phyloP scores from a whole-genome alignment of 1,284 basidiomycete genomes.

The Chalciporus sp. region DNA sequence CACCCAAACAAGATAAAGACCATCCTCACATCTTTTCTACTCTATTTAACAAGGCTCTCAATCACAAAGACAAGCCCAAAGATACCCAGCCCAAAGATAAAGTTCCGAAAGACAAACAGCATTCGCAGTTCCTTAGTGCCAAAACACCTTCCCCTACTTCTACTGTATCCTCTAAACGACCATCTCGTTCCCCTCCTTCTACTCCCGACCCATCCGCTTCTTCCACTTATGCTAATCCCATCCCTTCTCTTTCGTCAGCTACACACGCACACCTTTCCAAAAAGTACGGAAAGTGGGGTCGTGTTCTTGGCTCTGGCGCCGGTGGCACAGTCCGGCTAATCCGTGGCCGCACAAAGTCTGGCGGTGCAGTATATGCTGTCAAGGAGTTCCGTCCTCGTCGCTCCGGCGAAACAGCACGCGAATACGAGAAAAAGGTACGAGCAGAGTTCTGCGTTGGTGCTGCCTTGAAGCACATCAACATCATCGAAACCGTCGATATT shows the following conservation, averaged over 20 bases:
- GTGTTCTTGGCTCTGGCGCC: conserved; percentile 92
- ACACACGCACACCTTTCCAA: conserved; percentile 93
- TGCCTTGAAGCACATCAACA: conserved; percentile 93
- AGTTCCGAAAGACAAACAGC: conserved; percentile 18
- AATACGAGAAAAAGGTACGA: conserved; percentile 99
- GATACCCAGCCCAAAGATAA: conserved; percentile 8
- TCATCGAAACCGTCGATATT: conserved; percentile 98
- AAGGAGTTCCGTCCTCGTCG: conserved; percentile 96
- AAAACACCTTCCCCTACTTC: conserved; percentile 40
- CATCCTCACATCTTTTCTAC: conserved; percentile 14
- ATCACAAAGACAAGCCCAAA: conserved; percentile 19
- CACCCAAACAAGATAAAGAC: conserved; percentile 24
- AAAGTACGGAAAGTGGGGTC: conserved; percentile 99
- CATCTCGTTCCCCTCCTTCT: conserved; percentile 32
- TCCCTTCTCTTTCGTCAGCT: conserved; percentile 70
- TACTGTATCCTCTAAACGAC: conserved; percentile 26
- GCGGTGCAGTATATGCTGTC: conserved; percentile 88
- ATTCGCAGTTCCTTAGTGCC: conserved; percentile 9
- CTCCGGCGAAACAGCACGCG: conserved; percentile 87
- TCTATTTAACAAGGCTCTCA: conserved; percentile 26
- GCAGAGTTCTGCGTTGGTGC: conserved; percentile 98
- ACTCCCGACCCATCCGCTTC: conserved; percentile 33
- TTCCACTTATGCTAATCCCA: conserved; percentile 34
- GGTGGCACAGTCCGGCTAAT: conserved; percentile 98
- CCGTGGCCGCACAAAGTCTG: conserved; percentile 80